Conservation (phyloP, 1,284 basidiomycete genomes). For the Tylopilus orsonianus region DNA sequence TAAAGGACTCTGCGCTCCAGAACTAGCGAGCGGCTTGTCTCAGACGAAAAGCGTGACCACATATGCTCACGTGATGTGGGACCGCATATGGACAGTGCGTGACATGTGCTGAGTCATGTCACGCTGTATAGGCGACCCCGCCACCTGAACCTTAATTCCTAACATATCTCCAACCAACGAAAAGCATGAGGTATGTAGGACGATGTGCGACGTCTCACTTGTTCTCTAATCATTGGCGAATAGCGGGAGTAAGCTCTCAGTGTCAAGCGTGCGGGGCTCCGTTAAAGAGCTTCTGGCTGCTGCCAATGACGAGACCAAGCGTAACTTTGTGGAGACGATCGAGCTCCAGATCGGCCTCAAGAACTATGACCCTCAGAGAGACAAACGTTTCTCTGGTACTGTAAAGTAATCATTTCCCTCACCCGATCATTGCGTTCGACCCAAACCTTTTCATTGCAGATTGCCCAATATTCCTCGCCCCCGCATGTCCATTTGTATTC, state of each 20-base stretch:
- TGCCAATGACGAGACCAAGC: conserved; percentile 79
- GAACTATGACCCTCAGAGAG: conserved; percentile 96
- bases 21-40: conserved; percentile 9
- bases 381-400: conserved; percentile 97
- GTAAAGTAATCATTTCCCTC: conserved; percentile 67
- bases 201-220: background rate
- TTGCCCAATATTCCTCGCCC: conserved; percentile 96
- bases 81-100: conserved; percentile 3
- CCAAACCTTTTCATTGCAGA: conserved; percentile 41
- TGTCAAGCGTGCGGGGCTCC: conserved; percentile 97
- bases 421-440: background rate
- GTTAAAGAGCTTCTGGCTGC: conserved; percentile 82
- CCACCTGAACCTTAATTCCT: conserved; percentile 36
- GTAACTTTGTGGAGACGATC: conserved; percentile 91
- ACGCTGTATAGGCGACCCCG: conserved; percentile 35
- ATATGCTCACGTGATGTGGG: conserved; percentile 17
- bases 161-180: conserved; percentile 23
- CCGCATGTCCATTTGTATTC: conserved; percentile 99
- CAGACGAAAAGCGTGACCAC: conserved; percentile 16
- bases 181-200: conserved; percentile 33
- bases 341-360: conserved; percentile 97
- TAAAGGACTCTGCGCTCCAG: conserved; percentile 4
- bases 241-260: conserved; percentile 77
- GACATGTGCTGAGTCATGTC: conserved; percentile 30
- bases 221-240: conserved; percentile 6